These are phyloP conservation scores for Debaryomycetaceae sp. DNA, from an alignment of 1,139 yeast genomes.

Conservation along the genomic window DNA sequence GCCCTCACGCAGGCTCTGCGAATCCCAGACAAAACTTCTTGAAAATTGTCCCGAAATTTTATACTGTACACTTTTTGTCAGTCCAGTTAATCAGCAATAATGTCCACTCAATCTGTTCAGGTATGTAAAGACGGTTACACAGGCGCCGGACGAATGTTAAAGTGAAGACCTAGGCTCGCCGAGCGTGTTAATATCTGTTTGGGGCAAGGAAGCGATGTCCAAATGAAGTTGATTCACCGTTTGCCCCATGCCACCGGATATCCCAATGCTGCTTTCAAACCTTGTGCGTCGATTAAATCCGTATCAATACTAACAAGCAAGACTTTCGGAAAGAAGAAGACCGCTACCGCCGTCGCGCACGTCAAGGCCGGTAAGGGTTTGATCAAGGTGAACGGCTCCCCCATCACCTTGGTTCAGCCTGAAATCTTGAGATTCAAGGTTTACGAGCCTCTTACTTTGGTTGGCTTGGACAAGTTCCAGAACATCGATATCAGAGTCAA, in stretches of 20 bases:
- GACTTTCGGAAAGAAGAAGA: slow-evolving; percentile 99
- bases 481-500: slow-evolving; percentile 97
- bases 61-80: slow-evolving; percentile 9
- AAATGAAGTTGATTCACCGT: too few relatives aligned
- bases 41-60: not conserved
- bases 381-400: slow-evolving; percentile 98
- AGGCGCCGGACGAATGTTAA: too few relatives aligned
- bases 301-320: slow-evolving; percentile 42
- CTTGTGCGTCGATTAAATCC: not conserved
- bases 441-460: slow-evolving; percentile 97
- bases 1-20: not conserved
- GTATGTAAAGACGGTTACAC: slow-evolving; percentile 47
- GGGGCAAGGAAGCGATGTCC: too few relatives aligned
- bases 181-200: too few relatives aligned
- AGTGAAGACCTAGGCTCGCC: too few relatives aligned
- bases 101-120: slow-evolving; percentile 70
- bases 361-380: slow-evolving; percentile 99
- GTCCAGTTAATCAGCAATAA: slow-evolving; percentile 16
- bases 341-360: slow-evolving; percentile 99
- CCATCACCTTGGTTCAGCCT: slow-evolving; percentile 98
- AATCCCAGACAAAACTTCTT: slow-evolving; percentile 2
- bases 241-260: too few relatives aligned
- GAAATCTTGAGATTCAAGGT: slow-evolving; percentile 99
- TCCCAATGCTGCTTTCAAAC: too few relatives aligned
- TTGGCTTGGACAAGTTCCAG: slow-evolving; percentile 98